Evolutionary conservation across 306 rosid genomes (phyloP).

Genomic region (Cotoneaster glaucophyllus): DNA sequence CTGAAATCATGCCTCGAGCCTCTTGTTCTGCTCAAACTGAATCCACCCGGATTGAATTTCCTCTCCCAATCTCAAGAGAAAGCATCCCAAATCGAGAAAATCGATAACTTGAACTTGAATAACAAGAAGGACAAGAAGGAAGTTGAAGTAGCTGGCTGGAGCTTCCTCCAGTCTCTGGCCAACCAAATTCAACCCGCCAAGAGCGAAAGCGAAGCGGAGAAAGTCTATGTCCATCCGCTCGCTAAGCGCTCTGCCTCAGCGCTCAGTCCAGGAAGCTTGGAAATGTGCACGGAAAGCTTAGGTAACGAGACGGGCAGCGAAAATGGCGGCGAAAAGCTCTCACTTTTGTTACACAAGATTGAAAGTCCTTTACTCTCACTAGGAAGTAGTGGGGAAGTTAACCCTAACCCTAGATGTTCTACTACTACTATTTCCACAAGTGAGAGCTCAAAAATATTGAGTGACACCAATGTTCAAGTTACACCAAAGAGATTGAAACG

Average conservation of each 20-base stretch:
- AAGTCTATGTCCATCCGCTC: conserved; percentile 51
- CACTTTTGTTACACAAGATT: neutral
- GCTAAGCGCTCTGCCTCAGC: conserved; percentile 29
- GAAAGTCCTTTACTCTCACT: conserved; percentile 30
- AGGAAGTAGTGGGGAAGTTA: neutral
- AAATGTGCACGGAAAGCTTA: conserved; percentile 72
- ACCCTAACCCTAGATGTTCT: neutral
- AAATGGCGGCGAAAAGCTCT: conserved; percentile 8
- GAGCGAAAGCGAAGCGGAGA: conserved; percentile 11
- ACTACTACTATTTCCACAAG: neutral
- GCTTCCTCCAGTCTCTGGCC: conserved; percentile 38
- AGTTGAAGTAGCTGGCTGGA: conserved; percentile 29
- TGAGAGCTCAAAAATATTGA: neutral
- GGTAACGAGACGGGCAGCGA: conserved; percentile 78
- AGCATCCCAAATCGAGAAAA: neutral
- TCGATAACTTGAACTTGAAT: neutral
- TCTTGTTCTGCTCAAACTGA: conserved; percentile 37
- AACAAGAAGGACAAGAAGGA: neutral
- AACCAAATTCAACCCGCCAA: conserved; percentile 10
- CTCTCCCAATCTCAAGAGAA: neutral
- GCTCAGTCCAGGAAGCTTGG: conserved; percentile 58
- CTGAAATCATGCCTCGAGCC: conserved; percentile 49
- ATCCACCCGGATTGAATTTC: conserved; percentile 28
- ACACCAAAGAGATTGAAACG: conserved; percentile 19
- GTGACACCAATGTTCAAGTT: neutral